A percentile compares a stretch with the other conserved stretches of the same genome.
Conservation (phyloP, 108 stramenopile genomes). For the Nannochloropsis oceanica region DNA sequence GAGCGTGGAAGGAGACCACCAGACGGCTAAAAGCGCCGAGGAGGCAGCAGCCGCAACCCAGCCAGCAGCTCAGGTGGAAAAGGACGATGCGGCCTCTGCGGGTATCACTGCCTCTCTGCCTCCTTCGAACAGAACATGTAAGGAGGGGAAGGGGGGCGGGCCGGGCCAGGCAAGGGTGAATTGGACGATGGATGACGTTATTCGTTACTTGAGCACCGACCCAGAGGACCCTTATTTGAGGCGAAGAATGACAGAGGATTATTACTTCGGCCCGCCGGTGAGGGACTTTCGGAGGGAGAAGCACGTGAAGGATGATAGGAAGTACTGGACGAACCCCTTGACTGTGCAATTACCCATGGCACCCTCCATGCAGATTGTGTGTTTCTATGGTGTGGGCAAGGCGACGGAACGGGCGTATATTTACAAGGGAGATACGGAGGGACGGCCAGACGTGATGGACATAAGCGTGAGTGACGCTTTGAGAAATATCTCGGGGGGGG, state of each 20-base stretch:
- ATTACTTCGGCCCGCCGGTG: background rate
- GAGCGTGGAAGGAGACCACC: background rate
- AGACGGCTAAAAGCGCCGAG: background rate
- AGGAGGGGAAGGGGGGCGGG: too few species aligned
- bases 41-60: background rate
- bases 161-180: background rate
- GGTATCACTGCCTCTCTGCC: too few species aligned
- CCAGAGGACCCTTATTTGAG: background rate
- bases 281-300: background rate
- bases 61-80: background rate
- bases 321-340: conserved; percentile 52
- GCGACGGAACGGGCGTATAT: conserved; percentile 51
- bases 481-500: conserved; percentile 26
- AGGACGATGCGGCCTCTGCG: too few species aligned
- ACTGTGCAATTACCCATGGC: conserved; percentile 57
- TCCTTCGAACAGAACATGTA: too few species aligned
- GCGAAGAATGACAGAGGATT: background rate
- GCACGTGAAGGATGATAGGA: background rate
- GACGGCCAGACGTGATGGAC: conserved; percentile 44
- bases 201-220: background rate
- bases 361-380: conserved; percentile 62
- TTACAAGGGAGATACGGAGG: conserved; percentile 46
- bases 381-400: conserved; percentile 62
- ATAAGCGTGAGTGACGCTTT: conserved; percentile 38
- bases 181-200: background rate